A percentile compares a stretch with the other conserved stretches of the same genome.
Evolutionary conservation across 2,329 filamentous ascomycete species (phyloP).

Genomic region (Aureobasidium sp.): DNA sequence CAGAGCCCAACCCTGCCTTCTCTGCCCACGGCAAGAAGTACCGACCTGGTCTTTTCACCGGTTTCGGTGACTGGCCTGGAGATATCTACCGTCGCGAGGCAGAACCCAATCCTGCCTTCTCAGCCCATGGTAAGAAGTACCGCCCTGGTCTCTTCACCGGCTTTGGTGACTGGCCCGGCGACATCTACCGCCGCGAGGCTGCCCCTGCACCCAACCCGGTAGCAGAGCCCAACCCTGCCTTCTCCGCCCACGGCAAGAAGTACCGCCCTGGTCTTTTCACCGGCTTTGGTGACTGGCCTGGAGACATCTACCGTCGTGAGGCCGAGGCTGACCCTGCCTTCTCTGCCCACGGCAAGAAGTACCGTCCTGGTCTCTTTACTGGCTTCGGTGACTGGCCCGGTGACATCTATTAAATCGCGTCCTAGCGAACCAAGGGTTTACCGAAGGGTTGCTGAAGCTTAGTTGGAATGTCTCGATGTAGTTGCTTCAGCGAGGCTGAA

Average conservation of each 20-base stretch:
- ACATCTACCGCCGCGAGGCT: background rate
- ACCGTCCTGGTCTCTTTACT: background rate
- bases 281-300: background rate
- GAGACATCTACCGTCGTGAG: background rate
- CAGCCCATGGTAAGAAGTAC: background rate
- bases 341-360: background rate
- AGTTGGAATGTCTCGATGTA: background rate
- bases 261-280: background rate
- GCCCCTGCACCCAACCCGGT: background rate
- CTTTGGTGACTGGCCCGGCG: slow-evolving; percentile 1
- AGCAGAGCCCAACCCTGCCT: background rate
- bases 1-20: slow-evolving; percentile 1
- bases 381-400: slow-evolving; percentile 1
- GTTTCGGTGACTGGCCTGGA: background rate
- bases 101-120: slow-evolving; percentile 8
- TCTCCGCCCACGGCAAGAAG: background rate
- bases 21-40: slow-evolving; percentile 1
- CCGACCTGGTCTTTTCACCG: background rate
- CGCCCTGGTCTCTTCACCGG: background rate
- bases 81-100: slow-evolving; percentile 15
- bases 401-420: background rate
- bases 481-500: background rate
- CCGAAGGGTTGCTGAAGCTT: background rate
- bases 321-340: slow-evolving; percentile 3
- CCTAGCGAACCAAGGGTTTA: background rate